Percentiles rank a stretch among this genome's conserved stretches.
phyloP scores from a whole-genome alignment of 75 land plant species.

The Ceratopteris richardii region DNA sequence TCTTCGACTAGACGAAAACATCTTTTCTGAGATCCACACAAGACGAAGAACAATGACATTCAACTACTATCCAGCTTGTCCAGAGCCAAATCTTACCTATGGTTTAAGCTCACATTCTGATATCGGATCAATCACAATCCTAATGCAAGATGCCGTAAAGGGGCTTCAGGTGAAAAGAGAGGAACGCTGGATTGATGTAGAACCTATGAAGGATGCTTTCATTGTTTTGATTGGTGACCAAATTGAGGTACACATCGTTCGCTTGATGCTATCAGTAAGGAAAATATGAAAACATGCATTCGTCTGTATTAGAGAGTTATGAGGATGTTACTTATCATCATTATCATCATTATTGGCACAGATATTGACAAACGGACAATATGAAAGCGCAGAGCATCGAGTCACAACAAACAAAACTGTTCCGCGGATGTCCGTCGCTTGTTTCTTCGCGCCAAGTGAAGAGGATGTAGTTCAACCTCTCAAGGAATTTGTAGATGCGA shows the following conservation, averaged over 20 bases:
- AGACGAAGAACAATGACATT: conserved; percentile 46
- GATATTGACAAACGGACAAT: conserved; percentile 36
- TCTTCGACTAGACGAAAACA: neutral
- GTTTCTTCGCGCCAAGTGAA: conserved; percentile 15
- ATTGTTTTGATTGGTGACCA: conserved; percentile 65
- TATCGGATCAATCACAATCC: conserved; percentile 42
- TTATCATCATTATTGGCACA: conserved; percentile 7
- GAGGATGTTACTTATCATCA: neutral
- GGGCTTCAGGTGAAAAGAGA: conserved; percentile 40
- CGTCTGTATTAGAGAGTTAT: neutral
- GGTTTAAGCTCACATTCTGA: conserved; percentile 70
- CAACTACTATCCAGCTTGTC: conserved; percentile 69
- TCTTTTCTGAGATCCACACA: neutral
- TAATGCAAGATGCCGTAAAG: conserved; percentile 47
- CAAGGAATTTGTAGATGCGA: conserved; percentile 29
- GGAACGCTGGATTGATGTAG: conserved; percentile 38
- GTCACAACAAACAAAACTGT: conserved; percentile 12
- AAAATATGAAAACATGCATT: neutral
- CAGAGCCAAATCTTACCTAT: conserved; percentile 57
- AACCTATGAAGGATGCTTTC: conserved; percentile 48
- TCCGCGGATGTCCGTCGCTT: conserved; percentile 35
- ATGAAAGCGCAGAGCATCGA: conserved; percentile 48
- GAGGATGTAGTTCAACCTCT: conserved; percentile 23
- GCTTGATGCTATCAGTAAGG: neutral
- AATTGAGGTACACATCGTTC: conserved; percentile 7